A percentile compares a stretch with the other conserved stretches of the same genome.
phyloP scores from a whole-genome alignment of 768 basidiomycete genomes.

The Trichaptum fuscoviolaceum region DNA sequence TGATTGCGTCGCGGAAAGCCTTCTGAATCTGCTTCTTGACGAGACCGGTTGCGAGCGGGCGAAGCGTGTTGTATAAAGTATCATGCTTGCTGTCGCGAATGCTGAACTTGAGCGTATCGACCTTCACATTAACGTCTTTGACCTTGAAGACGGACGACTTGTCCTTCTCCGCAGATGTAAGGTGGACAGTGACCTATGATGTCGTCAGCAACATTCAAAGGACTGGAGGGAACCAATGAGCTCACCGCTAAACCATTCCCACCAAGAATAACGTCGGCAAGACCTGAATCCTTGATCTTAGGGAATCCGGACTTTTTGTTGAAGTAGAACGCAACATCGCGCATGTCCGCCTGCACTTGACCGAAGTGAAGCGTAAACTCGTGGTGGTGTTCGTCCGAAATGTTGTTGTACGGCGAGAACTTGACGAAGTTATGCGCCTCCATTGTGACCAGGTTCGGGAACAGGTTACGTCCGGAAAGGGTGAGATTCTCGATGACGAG shows the following conservation, averaged over 20 bases:
- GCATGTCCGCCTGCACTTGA: constrained; percentile 92
- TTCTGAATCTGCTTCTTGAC: constrained; percentile 70
- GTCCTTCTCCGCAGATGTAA: constrained; percentile 61
- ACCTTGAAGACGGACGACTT: constrained; percentile 68
- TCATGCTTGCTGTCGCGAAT: constrained; percentile 93
- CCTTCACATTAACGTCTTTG: constrained; percentile 66
- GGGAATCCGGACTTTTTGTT: constrained; percentile 79
- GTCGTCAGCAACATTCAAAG: neutral
- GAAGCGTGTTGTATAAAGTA: constrained; percentile 78
- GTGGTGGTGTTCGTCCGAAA: constrained; percentile 59
- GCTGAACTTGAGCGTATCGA: constrained; percentile 83
- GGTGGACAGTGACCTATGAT: constrained; percentile 47
- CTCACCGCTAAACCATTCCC: constrained; percentile 73
- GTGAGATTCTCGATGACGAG: constrained; percentile 93
- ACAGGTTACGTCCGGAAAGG: constrained; percentile 80
- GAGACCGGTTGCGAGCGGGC: constrained; percentile 71
- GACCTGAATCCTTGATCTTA: constrained; percentile 73
- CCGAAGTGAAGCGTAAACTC: constrained; percentile 67
- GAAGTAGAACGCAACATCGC: constrained; percentile 91
- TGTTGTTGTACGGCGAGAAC: constrained; percentile 71
- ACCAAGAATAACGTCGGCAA: constrained; percentile 82
- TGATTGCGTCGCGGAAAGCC: constrained; percentile 61
- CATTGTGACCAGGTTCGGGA: constrained; percentile 71
- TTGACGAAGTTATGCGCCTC: constrained; percentile 80
- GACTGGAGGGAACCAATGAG: constrained; percentile 7